A percentile compares a stretch with the other conserved stretches of the same genome.
These are phyloP conservation scores for Talaromyces sp. DNA, from an alignment of 2,329 filamentous ascomycete species.

Conservation along the genomic window DNA sequence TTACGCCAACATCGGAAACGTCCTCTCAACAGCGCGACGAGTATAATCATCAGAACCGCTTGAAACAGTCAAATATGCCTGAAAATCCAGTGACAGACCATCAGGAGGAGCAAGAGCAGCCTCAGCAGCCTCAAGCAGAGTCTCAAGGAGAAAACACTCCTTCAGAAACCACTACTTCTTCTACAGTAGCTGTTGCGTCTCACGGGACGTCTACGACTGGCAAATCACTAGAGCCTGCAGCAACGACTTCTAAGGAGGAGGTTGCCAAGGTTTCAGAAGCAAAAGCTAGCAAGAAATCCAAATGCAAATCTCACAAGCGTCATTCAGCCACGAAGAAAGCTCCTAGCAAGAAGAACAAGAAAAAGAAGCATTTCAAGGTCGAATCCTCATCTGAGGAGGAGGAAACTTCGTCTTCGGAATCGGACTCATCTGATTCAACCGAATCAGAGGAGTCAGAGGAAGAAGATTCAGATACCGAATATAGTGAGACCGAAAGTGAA, in stretches of 20 bases:
- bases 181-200: conserved; percentile 10
- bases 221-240: conserved; percentile 4
- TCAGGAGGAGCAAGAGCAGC: conserved; percentile 9
- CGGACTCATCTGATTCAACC: conserved; percentile 6
- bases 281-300: conserved; percentile 10
- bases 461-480: conserved; percentile 10
- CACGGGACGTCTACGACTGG: not conserved
- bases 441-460: conserved; percentile 9
- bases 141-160: not conserved
- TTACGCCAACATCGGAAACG: conserved; percentile 7
- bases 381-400: conserved; percentile 12
- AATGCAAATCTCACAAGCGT: conserved; percentile 15
- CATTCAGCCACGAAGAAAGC: conserved; percentile 4
- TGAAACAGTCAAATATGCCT: conserved; percentile 13
- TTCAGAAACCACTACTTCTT: conserved; percentile 8
- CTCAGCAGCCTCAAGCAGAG: conserved; percentile 9
- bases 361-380: conserved; percentile 14
- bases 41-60: conserved; percentile 2
- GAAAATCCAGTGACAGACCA: conserved; percentile 11
- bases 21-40: conserved; percentile 5
- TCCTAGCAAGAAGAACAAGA: conserved; percentile 13
- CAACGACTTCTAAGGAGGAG: conserved; percentile 3
- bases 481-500: conserved; percentile 23
- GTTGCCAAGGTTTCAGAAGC: not conserved
- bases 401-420: conserved; percentile 8